Evolutionary conservation across 306 rosid species (phyloP), one percentile per base, ranked within the genome.

Genomic region (Medicago ruthenica): DNA sequence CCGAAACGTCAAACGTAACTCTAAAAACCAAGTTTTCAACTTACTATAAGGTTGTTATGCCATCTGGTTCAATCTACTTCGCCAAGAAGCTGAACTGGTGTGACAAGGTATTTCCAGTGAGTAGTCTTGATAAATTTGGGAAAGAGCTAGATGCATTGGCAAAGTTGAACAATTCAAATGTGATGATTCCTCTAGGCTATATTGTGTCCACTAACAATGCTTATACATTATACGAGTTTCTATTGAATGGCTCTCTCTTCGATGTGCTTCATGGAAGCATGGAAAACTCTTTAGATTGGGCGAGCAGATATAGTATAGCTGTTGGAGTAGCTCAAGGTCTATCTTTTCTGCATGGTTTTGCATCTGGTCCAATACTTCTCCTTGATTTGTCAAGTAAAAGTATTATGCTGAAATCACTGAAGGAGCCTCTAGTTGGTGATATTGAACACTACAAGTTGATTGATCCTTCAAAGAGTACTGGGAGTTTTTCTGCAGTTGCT

Each of bases 321-420:
- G 85, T 95, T 64, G 99, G 99, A 27, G 89, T 84, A 71, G 97
- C 97, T 80, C 97, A 92, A 70, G 99, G 99, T 58, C 84, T 95
- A 14, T 80, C 97, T 55, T 95, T 92, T 76, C 99, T 95, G 58
- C 97, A 95, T 31, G 99, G 90, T 67, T 63, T 73, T 57, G n/a
- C 81, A 75, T 80, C 89, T 34, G 84, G 93, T 83, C 95, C 97
- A 41, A 81, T 95, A 47, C 89, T 92, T 13, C 96, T 95, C 4
- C 92, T 95, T 53, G 99, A 95, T 73, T 77, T 89, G 27, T 90
- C 99, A 71, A 89, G 93, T 81, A 87, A 74, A 80, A 90, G 81
- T 87, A 87, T 95, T 79, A 85, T 90, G 82, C 88, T 95, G 39
- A 95, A 90, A 89, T 89, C 97, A 74, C 86, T 88, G 78, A 92